phyloP scores from a whole-genome alignment of 2,329 filamentous ascomycete species.

The Davidsoniella eucalypti region DNA sequence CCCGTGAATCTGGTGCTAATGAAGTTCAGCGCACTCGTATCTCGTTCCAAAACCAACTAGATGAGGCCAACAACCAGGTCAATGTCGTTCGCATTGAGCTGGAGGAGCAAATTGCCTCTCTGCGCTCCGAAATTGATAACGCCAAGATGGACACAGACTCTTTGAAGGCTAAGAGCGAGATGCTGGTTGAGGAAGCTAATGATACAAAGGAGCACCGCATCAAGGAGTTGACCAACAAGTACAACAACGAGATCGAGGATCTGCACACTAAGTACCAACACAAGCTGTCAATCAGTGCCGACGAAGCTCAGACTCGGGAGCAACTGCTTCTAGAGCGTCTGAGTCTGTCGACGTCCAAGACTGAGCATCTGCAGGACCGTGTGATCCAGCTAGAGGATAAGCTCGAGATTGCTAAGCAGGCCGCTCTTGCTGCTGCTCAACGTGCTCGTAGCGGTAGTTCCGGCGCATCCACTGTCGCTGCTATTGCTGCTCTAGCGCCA shows the following conservation, averaged over 20 bases:
- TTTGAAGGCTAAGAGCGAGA: slow-evolving; percentile 62
- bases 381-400: slow-evolving; percentile 76
- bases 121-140: slow-evolving; percentile 61
- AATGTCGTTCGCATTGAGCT: slow-evolving; percentile 69
- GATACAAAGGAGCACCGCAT: slow-evolving; percentile 43
- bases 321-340: slow-evolving; percentile 67
- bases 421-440: slow-evolving; percentile 65
- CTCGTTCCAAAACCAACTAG: slow-evolving; percentile 65
- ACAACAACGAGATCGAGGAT: slow-evolving; percentile 57
- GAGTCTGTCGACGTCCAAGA: slow-evolving; percentile 67
- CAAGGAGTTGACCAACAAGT: slow-evolving; percentile 36
- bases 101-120: slow-evolving; percentile 58
- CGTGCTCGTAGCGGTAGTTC: slow-evolving; percentile 46
- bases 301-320: slow-evolving; percentile 70
- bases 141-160: slow-evolving; percentile 67
- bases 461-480: slow-evolving; percentile 15
- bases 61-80: slow-evolving; percentile 69
- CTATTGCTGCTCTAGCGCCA: background rate
- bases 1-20: slow-evolving; percentile 58
- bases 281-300: slow-evolving; percentile 53
- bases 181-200: slow-evolving; percentile 68
- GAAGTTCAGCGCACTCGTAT: slow-evolving; percentile 71
- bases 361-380: slow-evolving; percentile 72
- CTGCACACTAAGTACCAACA: slow-evolving; percentile 59
- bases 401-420: slow-evolving; percentile 75